phyloP scores from a whole-genome alignment of 2,329 filamentous ascomycete genomes.

The Fusarium continuum region DNA sequence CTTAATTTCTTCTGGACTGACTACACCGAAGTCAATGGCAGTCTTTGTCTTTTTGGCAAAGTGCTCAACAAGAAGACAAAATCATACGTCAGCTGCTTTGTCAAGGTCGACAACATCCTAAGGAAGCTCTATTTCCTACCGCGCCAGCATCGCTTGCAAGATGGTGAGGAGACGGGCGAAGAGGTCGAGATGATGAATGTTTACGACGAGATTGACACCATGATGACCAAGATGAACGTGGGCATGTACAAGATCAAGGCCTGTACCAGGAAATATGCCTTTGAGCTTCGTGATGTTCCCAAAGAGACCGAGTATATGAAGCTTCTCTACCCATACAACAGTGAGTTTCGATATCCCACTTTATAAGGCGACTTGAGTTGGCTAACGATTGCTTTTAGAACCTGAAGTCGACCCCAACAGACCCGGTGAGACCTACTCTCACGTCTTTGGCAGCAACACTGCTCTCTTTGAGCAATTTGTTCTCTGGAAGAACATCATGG shows the following conservation, averaged over 20 bases:
- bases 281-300: constrained; percentile 87
- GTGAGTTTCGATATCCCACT: constrained; percentile 46
- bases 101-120: constrained; percentile 94
- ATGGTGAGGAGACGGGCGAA: constrained; percentile 76
- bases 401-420: constrained; percentile 72
- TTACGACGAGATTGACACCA: constrained; percentile 84
- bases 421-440: constrained; percentile 89
- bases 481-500: constrained; percentile 98
- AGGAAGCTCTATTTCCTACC: constrained; percentile 94
- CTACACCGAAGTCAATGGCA: constrained; percentile 91
- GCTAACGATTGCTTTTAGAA: constrained; percentile 55
- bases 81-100: constrained; percentile 87
- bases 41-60: constrained; percentile 93
- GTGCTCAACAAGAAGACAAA: constrained; percentile 87
- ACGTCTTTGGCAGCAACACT: constrained; percentile 93
- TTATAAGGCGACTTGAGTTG: neutral
- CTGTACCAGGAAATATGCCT: constrained; percentile 91
- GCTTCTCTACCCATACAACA: constrained; percentile 93
- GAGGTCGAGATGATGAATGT: constrained; percentile 89
- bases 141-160: constrained; percentile 66
- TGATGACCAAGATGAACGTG: constrained; percentile 89
- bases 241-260: constrained; percentile 93
- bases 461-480: constrained; percentile 98
- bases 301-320: constrained; percentile 93
- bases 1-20: constrained; percentile 97